phyloP scores from a whole-genome alignment of 1,139 yeast species.

The Pneumocystis jirovecii region DNA sequence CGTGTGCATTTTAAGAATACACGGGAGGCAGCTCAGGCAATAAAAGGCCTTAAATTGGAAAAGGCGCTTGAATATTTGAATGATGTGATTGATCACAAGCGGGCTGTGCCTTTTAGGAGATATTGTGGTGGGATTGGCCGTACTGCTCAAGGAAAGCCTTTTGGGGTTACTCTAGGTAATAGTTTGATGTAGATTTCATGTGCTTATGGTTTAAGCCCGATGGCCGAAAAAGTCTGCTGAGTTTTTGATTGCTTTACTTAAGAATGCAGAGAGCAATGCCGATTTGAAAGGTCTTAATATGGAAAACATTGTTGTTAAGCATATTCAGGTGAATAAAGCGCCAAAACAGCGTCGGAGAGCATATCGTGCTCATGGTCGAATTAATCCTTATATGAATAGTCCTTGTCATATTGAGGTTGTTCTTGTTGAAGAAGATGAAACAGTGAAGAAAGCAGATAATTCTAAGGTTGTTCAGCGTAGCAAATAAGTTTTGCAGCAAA shows the following conservation, averaged over 20 bases:
- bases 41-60: constrained; percentile 93
- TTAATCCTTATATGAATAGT: constrained; percentile 94
- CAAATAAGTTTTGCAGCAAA: constrained; percentile 16
- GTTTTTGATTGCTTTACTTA: constrained; percentile 84
- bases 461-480: not conserved
- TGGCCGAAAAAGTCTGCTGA: constrained; percentile 99
- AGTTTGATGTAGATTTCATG: not conserved
- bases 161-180: constrained; percentile 93
- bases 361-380: constrained; percentile 99
- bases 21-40: constrained; percentile 97
- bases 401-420: constrained; percentile 98
- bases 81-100: constrained; percentile 94
- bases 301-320: constrained; percentile 83
- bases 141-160: constrained; percentile 99
- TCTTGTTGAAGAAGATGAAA: constrained; percentile 89
- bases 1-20: constrained; percentile 99
- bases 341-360: constrained; percentile 99
- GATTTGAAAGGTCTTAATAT: constrained; percentile 91
- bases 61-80: constrained; percentile 93
- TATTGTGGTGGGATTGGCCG: constrained; percentile 94
- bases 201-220: constrained; percentile 32
- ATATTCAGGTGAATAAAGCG: constrained; percentile 99
- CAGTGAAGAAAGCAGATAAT: constrained; percentile 85
- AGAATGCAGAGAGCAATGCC: constrained; percentile 98
- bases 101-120: constrained; percentile 99